Conservation (phyloP, 306 rosid species). For the Castanea mollissima region DNA sequence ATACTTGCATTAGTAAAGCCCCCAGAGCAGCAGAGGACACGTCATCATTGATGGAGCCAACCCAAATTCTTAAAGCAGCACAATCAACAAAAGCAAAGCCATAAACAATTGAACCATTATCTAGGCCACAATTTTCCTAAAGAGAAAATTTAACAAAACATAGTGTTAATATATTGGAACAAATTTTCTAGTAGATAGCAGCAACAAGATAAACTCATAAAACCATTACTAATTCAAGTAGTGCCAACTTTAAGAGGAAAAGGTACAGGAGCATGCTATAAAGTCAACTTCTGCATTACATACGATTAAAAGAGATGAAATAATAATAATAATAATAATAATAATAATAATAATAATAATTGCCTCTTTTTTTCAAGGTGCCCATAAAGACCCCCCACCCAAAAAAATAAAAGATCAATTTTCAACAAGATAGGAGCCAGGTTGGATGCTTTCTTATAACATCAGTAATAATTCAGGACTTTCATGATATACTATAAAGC, state of each 20-base stretch:
- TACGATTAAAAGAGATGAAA: neutral
- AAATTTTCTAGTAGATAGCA: neutral
- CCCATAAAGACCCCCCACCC: neutral
- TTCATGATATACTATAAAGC: neutral
- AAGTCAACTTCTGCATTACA: neutral
- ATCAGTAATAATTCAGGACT: neutral
- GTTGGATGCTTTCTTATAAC: neutral
- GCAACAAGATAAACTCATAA: neutral
- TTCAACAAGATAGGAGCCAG: neutral
- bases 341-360: neutral
- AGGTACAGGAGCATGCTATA: neutral
- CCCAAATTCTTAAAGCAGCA: constrained; percentile 85
- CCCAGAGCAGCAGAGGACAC: constrained; percentile 88
- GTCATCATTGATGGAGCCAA: constrained; percentile 80
- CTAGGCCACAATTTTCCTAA: constrained; percentile 51
- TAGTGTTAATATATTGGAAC: neutral
- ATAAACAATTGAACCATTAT: constrained; percentile 61
- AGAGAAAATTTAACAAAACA: constrained; percentile 20
- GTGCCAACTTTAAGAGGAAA: constrained; percentile 1
- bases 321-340: neutral
- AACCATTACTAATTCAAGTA: neutral
- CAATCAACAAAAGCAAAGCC: constrained; percentile 97
- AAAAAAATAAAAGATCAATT: neutral
- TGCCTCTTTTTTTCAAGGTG: neutral
- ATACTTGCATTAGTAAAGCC: constrained; percentile 86